phyloP scores from a whole-genome alignment of 257 asterid genomes.

The Orobanche coerulescens region DNA sequence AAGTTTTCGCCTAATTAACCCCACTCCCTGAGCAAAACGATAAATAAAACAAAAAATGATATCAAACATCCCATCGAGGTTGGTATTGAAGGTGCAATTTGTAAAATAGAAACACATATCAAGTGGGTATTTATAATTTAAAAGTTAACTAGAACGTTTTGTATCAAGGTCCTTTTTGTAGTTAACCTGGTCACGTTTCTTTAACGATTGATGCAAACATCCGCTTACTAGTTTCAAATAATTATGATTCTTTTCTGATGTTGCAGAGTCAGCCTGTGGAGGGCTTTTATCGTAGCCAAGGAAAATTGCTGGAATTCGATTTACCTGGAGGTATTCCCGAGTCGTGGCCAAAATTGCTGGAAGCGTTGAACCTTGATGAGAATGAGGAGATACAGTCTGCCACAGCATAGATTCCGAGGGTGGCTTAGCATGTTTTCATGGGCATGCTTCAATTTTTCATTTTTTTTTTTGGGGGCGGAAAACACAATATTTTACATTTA shows the following conservation, averaged over 20 bases:
- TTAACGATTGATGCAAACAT: neutral
- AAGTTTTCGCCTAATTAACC: no score
- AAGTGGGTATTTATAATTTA: neutral
- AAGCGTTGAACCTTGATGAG: constrained; percentile 75
- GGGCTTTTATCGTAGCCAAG: constrained; percentile 58
- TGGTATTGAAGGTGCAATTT: neutral
- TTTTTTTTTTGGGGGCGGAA: no score
- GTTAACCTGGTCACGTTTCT: no score
- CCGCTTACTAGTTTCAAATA: neutral
- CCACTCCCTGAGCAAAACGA: no score
- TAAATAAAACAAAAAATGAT: no score
- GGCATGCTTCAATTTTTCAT: constrained; percentile 39
- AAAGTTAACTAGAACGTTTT: neutral
- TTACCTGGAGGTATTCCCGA: constrained; percentile 92
- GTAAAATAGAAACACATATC: neutral
- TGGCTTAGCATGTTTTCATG: constrained; percentile 21
- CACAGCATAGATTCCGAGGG: constrained; percentile 38
- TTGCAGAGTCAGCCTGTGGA: constrained; percentile 90
- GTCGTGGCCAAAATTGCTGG: constrained; percentile 88
- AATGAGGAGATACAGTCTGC: constrained; percentile 63
- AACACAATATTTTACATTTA: constrained; percentile 8
- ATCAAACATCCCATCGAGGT: neutral
- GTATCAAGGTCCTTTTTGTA: no score
- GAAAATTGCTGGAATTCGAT: constrained; percentile 70
- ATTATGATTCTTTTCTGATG: constrained; percentile 6